A percentile compares a stretch with the other conserved stretches of the same genome.
These are phyloP conservation scores for Sechiopsis laciniata DNA, from an alignment of 306 rosid species.

Conservation along the genomic window DNA sequence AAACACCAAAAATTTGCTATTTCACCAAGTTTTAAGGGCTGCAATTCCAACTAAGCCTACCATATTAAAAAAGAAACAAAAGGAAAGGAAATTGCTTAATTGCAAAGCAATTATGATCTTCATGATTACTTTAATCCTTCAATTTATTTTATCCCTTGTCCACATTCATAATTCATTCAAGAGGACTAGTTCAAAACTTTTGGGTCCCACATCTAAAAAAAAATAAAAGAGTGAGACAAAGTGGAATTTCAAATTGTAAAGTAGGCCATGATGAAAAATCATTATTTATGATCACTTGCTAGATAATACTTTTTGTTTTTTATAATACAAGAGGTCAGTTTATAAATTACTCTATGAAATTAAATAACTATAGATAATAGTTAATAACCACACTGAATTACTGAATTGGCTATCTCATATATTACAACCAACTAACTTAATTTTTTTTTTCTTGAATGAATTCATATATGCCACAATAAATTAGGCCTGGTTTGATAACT, in stretches of 20 bases:
- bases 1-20: too few species aligned
- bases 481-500: too few species aligned
- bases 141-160: neutral
- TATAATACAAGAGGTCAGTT: too few species aligned
- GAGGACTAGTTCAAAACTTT: neutral
- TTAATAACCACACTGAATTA: neutral
- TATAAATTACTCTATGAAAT: too few species aligned
- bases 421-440: neutral
- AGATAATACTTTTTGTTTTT: too few species aligned
- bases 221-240: neutral
- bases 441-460: too few species aligned
- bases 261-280: neutral
- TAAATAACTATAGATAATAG: neutral
- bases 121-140: constrained; percentile 13
- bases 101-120: neutral
- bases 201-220: neutral
- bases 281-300: neutral
- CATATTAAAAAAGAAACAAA: neutral
- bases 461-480: too few species aligned
- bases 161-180: neutral
- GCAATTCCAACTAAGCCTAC: neutral
- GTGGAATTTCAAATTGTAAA: neutral
- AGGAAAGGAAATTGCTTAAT: neutral
- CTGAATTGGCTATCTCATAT: neutral
- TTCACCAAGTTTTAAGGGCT: neutral